phyloP scores from a whole-genome alignment of 345 rosid genomes.

The Salix koriyanagi region DNA sequence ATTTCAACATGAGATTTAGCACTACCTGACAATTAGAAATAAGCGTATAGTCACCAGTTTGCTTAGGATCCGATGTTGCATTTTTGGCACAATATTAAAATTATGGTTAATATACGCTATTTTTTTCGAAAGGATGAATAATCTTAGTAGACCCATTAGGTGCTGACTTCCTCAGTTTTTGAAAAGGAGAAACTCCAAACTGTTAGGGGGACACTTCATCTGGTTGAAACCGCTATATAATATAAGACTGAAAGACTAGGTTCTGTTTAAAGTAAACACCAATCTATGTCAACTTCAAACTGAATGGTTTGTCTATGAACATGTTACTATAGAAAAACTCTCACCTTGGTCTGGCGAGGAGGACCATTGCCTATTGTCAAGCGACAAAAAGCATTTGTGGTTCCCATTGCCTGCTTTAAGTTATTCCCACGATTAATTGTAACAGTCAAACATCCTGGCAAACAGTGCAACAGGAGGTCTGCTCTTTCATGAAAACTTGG shows the following conservation, averaged over 20 bases:
- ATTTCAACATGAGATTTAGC: neutral
- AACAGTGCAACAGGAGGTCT: slow-evolving; percentile 76
- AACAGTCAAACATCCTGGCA: slow-evolving; percentile 85
- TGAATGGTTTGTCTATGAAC: neutral
- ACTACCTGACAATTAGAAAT: neutral
- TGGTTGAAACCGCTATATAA: neutral
- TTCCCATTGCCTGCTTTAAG: slow-evolving; percentile 76
- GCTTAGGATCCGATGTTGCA: neutral
- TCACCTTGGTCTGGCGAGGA: slow-evolving; percentile 83
- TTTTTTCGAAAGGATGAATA: no score
- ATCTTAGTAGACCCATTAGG: no score
- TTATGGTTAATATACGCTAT: neutral
- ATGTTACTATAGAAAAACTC: neutral
- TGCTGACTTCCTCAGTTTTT: neutral
- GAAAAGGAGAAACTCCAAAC: neutral
- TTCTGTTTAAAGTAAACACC: neutral
- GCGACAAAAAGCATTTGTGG: slow-evolving; percentile 78
- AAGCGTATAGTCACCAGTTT: neutral
- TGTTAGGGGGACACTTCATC: neutral
- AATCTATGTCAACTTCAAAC: neutral
- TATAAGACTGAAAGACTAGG: neutral
- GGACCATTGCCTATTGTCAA: slow-evolving; percentile 82
- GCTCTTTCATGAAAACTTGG: slow-evolving; percentile 83
- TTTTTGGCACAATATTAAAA: neutral
- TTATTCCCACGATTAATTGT: slow-evolving; percentile 73